Base-by-base conservation (phyloP, 768 basidiomycete genomes). In the Collybiopsis confluens region DNA sequence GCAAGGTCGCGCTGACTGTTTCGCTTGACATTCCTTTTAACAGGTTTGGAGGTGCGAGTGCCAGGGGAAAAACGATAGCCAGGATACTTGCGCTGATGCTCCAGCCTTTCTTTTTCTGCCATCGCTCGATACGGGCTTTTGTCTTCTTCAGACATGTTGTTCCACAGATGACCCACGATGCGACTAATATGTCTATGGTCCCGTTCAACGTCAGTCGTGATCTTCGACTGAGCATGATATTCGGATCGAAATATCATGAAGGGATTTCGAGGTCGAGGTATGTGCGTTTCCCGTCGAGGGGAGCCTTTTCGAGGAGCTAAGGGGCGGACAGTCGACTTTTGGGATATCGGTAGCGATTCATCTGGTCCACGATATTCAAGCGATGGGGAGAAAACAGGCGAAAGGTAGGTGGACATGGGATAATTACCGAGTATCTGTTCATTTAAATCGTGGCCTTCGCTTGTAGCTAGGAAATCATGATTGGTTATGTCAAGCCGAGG, bases 191-290 rank as follows among this genome's bases (percentile, higher is more conserved):
- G 76, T 27, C 81, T 70, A 60, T 83, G 77, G 61, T 85, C 79
- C 57, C 70, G 73, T 61, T 85, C 82, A 58, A 82, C 69, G 18
- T 62, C 65, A n/a, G 70, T 68, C 46, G 59, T 64, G 55, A 81
- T 73, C 56, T 76, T 79, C 38, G 78, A 73, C 6, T 74, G 72
- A 3, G 78, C 75, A 37, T 80, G 78, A 47, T 86, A 82, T 52
- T 77, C 80, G 23, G 80, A 84, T 20, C 83, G 76, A 64, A 79
- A 85, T 64, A 85, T 76, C 73, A 85, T 90, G 75, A 92, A 95
- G 9, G 90, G 86, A 62, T 94, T 95, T 52, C 87, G 78, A 1
- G 92, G 92, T 13, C 91, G 83, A 28, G 83, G 83, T 35, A 92
- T 79, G 63, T 83, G 83, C 33, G 73, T 74, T 9, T 69, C 68